phyloP scores from a whole-genome alignment of 2,329 filamentous ascomycete species.

The Epichloe baconii region DNA sequence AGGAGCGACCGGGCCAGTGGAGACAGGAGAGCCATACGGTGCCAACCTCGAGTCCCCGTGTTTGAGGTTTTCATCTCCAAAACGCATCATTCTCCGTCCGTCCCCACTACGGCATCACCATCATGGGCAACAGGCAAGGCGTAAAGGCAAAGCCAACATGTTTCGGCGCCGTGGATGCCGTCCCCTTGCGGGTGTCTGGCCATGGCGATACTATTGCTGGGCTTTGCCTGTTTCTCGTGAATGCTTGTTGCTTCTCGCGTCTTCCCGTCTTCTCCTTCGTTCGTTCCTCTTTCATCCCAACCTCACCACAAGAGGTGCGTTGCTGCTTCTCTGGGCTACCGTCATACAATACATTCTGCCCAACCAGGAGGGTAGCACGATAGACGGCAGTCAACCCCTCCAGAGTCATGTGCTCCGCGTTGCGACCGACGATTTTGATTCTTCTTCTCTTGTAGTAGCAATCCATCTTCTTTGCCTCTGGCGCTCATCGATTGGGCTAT shows the following conservation, averaged over 20 bases:
- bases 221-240: background rate
- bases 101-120: too few relatives aligned
- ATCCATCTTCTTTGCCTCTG: slow-evolving; percentile 10
- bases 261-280: background rate
- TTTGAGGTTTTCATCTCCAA: too few relatives aligned
- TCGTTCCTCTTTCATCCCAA: background rate
- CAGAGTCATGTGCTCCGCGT: background rate
- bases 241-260: background rate
- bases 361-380: background rate
- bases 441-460: background rate
- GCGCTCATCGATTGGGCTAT: slow-evolving; percentile 35
- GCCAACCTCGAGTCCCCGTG: too few relatives aligned
- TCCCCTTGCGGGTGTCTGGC: background rate
- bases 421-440: background rate
- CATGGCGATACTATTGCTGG: background rate
- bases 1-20: too few relatives aligned
- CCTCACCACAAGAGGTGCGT: background rate
- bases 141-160: background rate
- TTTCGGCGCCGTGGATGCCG: background rate
- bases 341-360: background rate
- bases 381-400: background rate
- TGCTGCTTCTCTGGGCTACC: background rate
- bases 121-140: too few relatives aligned
- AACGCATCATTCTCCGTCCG: too few relatives aligned
- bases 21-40: too few relatives aligned